These are phyloP conservation scores for Lactarius pseudohatsudake DNA, from an alignment of 768 basidiomycete species.

Conservation along the genomic window DNA sequence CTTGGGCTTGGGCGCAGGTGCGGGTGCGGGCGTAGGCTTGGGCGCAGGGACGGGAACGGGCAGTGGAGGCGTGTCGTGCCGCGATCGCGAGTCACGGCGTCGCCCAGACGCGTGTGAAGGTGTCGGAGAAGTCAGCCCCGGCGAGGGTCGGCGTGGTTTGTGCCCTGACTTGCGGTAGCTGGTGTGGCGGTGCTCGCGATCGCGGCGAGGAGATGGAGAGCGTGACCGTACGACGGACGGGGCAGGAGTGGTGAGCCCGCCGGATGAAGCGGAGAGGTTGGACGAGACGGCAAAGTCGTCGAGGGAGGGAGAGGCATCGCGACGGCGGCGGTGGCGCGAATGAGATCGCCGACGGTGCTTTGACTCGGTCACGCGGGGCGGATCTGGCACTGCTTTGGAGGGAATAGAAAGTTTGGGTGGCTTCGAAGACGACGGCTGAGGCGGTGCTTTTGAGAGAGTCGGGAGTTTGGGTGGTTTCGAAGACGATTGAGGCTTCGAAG, in stretches of 20 bases:
- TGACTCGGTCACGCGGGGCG: slow-evolving; percentile 5
- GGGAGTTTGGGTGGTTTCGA: slow-evolving; percentile 15
- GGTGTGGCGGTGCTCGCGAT: slow-evolving; percentile 8
- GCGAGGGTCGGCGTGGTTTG: slow-evolving; percentile 17
- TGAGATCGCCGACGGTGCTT: slow-evolving; percentile 10
- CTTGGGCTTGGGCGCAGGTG: background rate
- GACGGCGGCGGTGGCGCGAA: slow-evolving; percentile 15
- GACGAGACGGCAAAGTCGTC: slow-evolving; percentile 29
- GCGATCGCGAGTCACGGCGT: slow-evolving; percentile 5
- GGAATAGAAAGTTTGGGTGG: slow-evolving; percentile 18
- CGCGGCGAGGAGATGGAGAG: slow-evolving; percentile 15
- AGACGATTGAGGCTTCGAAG: slow-evolving; percentile 16
- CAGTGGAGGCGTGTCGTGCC: slow-evolving; percentile 9
- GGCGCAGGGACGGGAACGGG: slow-evolving; percentile 10
- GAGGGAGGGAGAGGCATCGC: slow-evolving; percentile 2
- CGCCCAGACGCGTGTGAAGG: slow-evolving; percentile 15
- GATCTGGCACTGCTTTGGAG: slow-evolving; percentile 18
- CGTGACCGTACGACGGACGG: slow-evolving; percentile 20
- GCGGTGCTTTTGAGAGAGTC: slow-evolving; percentile 11
- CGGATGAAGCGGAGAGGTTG: slow-evolving; percentile 21
- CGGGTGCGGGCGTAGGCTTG: background rate
- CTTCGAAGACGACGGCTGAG: slow-evolving; percentile 13
- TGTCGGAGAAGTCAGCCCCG: slow-evolving; percentile 26
- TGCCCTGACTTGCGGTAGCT: slow-evolving; percentile 16
- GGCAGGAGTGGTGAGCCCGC: slow-evolving; percentile 27